Evolutionary conservation across 768 basidiomycete genomes (phyloP), one percentile per base, ranked within the genome.

Genomic region (Serpula lacrymans): DNA sequence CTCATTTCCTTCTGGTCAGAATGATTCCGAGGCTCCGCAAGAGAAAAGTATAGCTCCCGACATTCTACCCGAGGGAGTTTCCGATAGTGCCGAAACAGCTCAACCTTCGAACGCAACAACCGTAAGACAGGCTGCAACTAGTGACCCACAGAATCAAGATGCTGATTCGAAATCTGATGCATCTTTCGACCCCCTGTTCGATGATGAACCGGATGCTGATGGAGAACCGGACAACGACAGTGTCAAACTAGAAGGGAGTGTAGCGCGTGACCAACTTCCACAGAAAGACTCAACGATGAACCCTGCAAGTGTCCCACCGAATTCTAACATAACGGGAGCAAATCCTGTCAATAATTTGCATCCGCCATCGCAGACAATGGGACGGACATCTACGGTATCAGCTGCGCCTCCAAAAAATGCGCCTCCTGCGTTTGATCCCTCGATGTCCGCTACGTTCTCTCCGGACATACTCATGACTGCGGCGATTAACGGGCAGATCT

Each of bases 121-220:
- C 41, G 35, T 46, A 26, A 51, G 48, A 39, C 54, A 55, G 43
- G 55, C 50, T 47, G 41, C 41, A n/a, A 51, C 52, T 44, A 49
- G 50, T 34, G 62, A 50, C 31, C 30, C 33, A 25, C 33, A 47
- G 34, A 51, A 33, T 29, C 63, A 62, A 49, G 70, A 75, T 25
- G 66, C 72, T 1, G 88, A 90, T 53, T 67, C 78, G 13, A 84
- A 78, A 55, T 89, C 90, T 4, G 85, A 91, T 43, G 76, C 76
- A 5, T 89, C 88, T 1, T 89, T 79, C 55, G 91, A 94, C 54
- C 88, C 93, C 21, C 68, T 97, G 14, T 97, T 96, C 57, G 92
- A 92, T 54, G 89, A 88, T 42, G 90, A 87, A 53, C 78, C 77
- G 9, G 84, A 84, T 37, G 76, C 70, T 2, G 77, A 76, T 37